phyloP scores from a whole-genome alignment of 345 rosid species.

The Linum lewisii region DNA sequence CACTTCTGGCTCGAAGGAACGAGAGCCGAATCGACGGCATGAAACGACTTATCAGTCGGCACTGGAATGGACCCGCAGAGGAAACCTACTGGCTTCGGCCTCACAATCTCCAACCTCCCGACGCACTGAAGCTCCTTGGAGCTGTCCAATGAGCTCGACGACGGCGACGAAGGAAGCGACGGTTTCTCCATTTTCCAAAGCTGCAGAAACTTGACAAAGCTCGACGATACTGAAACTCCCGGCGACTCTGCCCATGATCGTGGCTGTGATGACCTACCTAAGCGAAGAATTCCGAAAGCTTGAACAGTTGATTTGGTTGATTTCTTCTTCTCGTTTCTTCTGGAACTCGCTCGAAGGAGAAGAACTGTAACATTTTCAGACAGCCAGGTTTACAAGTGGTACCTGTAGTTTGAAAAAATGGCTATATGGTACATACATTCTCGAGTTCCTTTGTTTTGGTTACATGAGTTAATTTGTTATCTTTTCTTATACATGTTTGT shows the following conservation, averaged over 20 bases:
- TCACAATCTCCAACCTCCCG: conserved; percentile 61
- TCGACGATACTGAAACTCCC: neutral
- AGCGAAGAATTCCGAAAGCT: neutral
- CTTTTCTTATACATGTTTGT: too few relatives aligned
- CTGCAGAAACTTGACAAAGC: neutral
- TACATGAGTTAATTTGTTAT: too few relatives aligned
- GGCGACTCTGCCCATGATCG: neutral
- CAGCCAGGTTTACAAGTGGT: too few relatives aligned
- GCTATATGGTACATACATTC: too few relatives aligned
- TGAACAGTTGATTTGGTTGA: neutral
- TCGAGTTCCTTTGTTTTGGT: too few relatives aligned
- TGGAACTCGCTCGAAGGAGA: conserved; percentile 8
- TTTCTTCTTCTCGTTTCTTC: neutral
- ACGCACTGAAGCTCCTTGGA: conserved; percentile 67
- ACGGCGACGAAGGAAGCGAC: conserved; percentile 11
- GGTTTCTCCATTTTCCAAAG: conserved; percentile 29
- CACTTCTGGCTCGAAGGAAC: conserved; percentile 66
- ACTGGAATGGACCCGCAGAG: conserved; percentile 93
- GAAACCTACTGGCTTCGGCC: conserved; percentile 68
- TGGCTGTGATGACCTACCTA: neutral
- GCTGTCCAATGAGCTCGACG: conserved; percentile 29
- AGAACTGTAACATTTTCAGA: neutral
- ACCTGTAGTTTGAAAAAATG: too few relatives aligned
- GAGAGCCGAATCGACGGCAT: conserved; percentile 55
- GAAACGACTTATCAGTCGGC: conserved; percentile 64